Evolutionary conservation across 306 rosid species (phyloP), one percentile per base, ranked within the genome.

Genomic region (Arachis stenosperma): DNA sequence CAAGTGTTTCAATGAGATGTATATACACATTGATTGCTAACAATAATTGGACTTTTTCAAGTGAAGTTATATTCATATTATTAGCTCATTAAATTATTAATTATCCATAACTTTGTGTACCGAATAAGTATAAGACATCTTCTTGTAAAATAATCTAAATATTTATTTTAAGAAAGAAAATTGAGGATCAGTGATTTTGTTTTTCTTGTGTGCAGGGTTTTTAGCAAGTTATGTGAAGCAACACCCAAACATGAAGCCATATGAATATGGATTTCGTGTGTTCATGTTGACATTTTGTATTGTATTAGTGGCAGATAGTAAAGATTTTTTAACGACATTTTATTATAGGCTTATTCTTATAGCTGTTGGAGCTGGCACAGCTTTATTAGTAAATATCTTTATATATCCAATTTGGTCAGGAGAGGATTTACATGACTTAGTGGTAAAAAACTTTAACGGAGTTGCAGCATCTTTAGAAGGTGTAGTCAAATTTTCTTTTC

Each of bases 391-490:
- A 65, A 88, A 88, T 76, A 78, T 86, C 71, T 80, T 63, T 17
- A 52, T 88, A 56, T 82, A 41, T 63, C 93, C 93, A 29, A 88
- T 88, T 55, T 87, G 92, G 92, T 51, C 92, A 27, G 92, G 92
- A 70, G 92, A 87, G 79, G 89, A 87, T 78, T 83, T 88, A 44
- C 93, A 88, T 70, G 84, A 88, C 73, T 55, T 84, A 77, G 92
- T 88, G 82, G 92, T 86, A 13, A 88, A 86, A 73, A 86, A 88
- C 67, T 86, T 88, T 61, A 44, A 30, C 64, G 90, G 83, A 57
- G 90, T 86, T 62, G 92, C 92, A 17, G 39, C 69, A 48, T 86
- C 92, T 61, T 84, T 88, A 78, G 92, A 88, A 82, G 92, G 92
- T 86, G 14, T 53, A 64, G 47, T 27, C 27, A 14, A 59, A 33